phyloP scores from a whole-genome alignment of 192 early-diverging fungal genomes.

The Dispira simplex region DNA sequence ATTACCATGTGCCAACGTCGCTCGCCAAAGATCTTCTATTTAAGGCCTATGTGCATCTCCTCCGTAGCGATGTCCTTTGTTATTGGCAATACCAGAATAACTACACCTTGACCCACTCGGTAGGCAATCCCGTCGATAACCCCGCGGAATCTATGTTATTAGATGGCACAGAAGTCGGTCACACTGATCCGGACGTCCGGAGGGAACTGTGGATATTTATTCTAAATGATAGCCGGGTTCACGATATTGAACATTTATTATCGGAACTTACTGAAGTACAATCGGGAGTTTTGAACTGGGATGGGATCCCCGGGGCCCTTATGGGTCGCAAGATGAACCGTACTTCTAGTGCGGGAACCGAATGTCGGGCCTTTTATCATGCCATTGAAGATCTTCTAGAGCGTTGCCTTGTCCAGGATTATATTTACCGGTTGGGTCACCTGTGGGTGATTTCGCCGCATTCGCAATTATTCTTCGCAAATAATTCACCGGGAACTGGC shows the following conservation, averaged over 20 bases:
- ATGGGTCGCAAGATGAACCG: background rate
- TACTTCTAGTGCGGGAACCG: background rate
- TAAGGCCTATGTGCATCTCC: slow-evolving; percentile 2
- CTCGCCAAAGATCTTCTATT: slow-evolving; percentile 1
- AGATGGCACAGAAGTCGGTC: too few relatives aligned
- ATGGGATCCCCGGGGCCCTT: slow-evolving; percentile 1
- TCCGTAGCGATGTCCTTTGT: background rate
- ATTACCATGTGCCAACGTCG: background rate
- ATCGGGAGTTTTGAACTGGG: slow-evolving; percentile 10
- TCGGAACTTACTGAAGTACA: slow-evolving; percentile 1
- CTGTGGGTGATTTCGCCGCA: background rate
- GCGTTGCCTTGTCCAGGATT: background rate
- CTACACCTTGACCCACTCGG: background rate
- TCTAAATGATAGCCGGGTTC: background rate
- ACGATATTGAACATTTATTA: background rate
- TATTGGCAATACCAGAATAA: slow-evolving; percentile 8
- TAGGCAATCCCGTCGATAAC: background rate
- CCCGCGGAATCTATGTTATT: too few relatives aligned
- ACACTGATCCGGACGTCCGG: slow-evolving; percentile 4
- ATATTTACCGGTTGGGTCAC: background rate
- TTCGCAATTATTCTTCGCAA: background rate
- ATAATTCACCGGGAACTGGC: background rate
- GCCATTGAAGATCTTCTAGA: background rate
- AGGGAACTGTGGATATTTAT: slow-evolving; percentile 9
- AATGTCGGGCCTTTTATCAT: slow-evolving; percentile 7